Base-by-base conservation (phyloP, 1,139 yeast species). In the Debaryomyces subglobosus region DNA sequence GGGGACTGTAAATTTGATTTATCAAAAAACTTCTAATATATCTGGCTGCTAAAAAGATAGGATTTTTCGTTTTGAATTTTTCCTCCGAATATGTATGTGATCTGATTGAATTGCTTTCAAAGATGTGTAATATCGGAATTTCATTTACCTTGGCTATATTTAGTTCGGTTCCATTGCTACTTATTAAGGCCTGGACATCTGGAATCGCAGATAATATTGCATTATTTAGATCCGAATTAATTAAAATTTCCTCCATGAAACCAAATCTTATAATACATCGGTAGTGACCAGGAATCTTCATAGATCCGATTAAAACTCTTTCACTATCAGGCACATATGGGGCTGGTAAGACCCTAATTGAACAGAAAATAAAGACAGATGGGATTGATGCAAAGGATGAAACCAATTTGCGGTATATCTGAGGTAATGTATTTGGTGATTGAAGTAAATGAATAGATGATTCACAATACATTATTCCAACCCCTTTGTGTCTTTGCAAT, bases 201-300 rank as follows among this genome's bases (percentile, higher is more conserved):
- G 70, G 66, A 30, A 70, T 50, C 13, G 59, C 50, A 13, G 52
- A 48, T 46, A 72, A 52, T 12, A 75, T 69, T n/a, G 55, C 58
- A 6, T 59, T 52, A 33, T 63, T 54, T 43, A 73, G 54, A 6
- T 51, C 54, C 18, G 60, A 50, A 49, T 66, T 69, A 34, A 76
- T 61, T 37, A 51, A 49, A 9, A 72, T 63, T 20, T 68, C 68
- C 50, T 76, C 79, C 73, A 72, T 74, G 57, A 77, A 78, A 5
- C 82, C 82, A 51, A 68, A 74, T 42, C 79, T 62, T 9, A 77
- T 51, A 16, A 77, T 63, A 54, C 81, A 77, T 49, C 78, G 65
- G 62, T 70, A 77, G 51, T 77, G 77, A 1, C 79, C 79, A 0
- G 72, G 68, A 27, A 75, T 57, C 45, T 63, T 69, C 55, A 77